These are phyloP conservation scores for Nissolia schottii DNA, from an alignment of 306 rosid genomes.

Conservation along the genomic window DNA sequence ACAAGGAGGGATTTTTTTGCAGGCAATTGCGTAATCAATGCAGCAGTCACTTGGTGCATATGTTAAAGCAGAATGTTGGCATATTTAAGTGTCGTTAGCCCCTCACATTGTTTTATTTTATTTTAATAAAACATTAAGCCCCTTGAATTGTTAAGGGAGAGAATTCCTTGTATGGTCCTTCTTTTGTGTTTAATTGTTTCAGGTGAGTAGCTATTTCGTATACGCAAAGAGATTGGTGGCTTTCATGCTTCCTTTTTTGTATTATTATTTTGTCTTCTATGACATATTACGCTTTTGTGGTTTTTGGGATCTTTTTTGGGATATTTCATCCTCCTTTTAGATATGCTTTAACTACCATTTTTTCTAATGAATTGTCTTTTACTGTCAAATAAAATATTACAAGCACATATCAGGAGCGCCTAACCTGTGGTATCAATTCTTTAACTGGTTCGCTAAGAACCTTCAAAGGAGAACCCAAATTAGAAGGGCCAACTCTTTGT, in stretches of 20 bases:
- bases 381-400: conserved; percentile 10
- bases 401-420: conserved; percentile 16
- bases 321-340: conserved; percentile 14
- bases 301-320: no score
- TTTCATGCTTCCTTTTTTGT: not conserved
- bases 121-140: no score
- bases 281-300: not conserved
- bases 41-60: not conserved
- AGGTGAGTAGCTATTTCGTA: not conserved
- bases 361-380: not conserved
- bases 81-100: not conserved
- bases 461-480: conserved; percentile 88
- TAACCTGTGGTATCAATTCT: conserved; percentile 97
- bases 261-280: not conserved
- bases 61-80: not conserved
- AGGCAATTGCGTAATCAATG: not conserved
- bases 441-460: conserved; percentile 90
- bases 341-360: not conserved
- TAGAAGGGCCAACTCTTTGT: conserved; percentile 89
- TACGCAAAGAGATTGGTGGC: not conserved
- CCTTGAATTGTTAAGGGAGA: not conserved
- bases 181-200: not conserved
- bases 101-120: no score
- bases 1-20: not conserved
- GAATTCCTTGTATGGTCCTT: not conserved